Evolutionary conservation across 192 early-diverging fungal genomes (phyloP), one percentile per base, ranked within the genome.

Genomic region (Coemansia sp.): DNA sequence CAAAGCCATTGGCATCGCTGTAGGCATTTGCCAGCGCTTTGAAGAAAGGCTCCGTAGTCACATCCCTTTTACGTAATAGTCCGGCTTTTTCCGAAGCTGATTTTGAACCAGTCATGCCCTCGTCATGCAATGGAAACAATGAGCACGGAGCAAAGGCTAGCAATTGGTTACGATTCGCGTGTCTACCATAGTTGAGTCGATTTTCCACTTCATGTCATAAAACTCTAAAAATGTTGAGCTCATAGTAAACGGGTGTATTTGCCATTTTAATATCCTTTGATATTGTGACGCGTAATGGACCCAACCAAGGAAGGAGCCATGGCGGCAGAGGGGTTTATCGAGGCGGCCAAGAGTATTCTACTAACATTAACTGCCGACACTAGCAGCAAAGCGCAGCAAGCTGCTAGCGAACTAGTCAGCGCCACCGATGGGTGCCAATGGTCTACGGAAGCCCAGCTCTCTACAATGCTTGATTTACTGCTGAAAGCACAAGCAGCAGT

Each of bases 311-410:
- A 39, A 15, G 19, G 11, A 2, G n/a, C n/a, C n/a, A n/a, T n/a
- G n/a, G n/a, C n/a, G n/a, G n/a, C n/a, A n/a, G 54, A 42, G 22
- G 7, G 67, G 20, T 65, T 68, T 22, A 42, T 68, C 14, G 51
- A 69, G 2, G 57, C 62, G 9, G 43, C 73, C 5, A 49, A 36
- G 3, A 49, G 27, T 0, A 62, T 69, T 5, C 54, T 76, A 0
- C 46, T 29, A 11, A 32, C 59, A 12, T 5, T 76, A 4, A 62
- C 64, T 1, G 73, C 40, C 2, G 57, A 40, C 38, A 36, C 39
- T 10, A 60, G 68, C 0, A n/a, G 37, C 19, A 14, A 39, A 4
- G 63, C 73, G n/a, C 67, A 59, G 14, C 11, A 6, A 36, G 63
- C 63, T 6, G 45, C 63, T 7, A 31, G 14, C 14, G 73, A 69